Percentiles rank a stretch among this genome's conserved stretches.
These are phyloP conservation scores for Globisporangium spinosum DNA, from an alignment of 352 stramenopile species.

Conservation along the genomic window DNA sequence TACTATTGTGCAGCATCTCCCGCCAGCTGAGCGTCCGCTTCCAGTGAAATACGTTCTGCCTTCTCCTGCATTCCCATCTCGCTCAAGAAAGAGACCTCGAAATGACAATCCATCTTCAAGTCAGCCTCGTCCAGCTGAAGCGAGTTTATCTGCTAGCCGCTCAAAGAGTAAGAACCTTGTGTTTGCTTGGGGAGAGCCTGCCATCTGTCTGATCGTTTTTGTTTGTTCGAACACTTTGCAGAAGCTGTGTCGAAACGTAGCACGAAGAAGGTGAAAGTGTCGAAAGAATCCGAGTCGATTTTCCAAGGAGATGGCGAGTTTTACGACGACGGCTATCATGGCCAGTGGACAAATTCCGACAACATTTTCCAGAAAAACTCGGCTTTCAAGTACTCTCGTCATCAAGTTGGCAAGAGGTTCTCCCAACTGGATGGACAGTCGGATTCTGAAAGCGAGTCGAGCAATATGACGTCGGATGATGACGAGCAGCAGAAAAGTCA, in stretches of 20 bases:
- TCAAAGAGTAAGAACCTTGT: not conserved
- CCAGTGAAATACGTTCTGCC: slow-evolving; percentile 67
- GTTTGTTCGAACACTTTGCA: slow-evolving; percentile 2
- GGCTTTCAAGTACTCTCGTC: slow-evolving; percentile 26
- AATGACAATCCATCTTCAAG: slow-evolving; percentile 35
- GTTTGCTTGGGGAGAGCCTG: not conserved
- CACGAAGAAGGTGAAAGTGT: slow-evolving; percentile 27
- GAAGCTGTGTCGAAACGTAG: slow-evolving; percentile 9
- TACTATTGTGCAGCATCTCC: slow-evolving; percentile 73
- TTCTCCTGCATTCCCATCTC: slow-evolving; percentile 69
- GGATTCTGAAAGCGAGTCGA: slow-evolving; percentile 51
- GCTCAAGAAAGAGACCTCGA: slow-evolving; percentile 66
- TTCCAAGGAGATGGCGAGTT: slow-evolving; percentile 49
- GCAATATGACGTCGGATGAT: slow-evolving; percentile 44
- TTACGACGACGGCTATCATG: slow-evolving; percentile 17
- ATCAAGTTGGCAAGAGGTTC: slow-evolving; percentile 18
- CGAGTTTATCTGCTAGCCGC: not conserved
- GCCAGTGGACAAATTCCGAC: not conserved
- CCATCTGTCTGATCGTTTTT: not conserved
- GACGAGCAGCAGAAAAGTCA: slow-evolving; percentile 36
- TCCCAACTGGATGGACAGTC: slow-evolving; percentile 58
- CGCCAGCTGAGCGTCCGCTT: slow-evolving; percentile 49
- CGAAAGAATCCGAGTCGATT: slow-evolving; percentile 22
- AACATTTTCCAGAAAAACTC: slow-evolving; percentile 40
- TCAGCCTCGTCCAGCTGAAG: slow-evolving; percentile 23